Percentiles rank a stretch among this genome's conserved stretches.
phyloP scores from a whole-genome alignment of 2,329 filamentous ascomycete genomes.

The Aspergillus ochraceus region DNA sequence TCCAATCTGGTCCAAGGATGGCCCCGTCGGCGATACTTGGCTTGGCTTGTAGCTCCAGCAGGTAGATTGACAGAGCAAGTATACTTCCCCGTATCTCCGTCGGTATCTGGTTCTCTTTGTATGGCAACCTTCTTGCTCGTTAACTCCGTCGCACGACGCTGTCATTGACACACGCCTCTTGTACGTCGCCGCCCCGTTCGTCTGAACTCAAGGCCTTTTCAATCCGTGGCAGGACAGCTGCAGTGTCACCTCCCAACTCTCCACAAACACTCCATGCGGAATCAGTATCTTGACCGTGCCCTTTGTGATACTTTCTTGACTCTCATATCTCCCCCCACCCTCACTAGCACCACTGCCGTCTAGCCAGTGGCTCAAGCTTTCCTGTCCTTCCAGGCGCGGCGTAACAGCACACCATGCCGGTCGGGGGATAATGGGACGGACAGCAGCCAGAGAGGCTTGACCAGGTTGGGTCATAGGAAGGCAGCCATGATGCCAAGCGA shows the following conservation, averaged over 20 bases:
- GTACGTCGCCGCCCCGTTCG: not conserved
- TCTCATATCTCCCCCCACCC: not conserved
- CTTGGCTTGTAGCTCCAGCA: not conserved
- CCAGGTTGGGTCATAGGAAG: not conserved
- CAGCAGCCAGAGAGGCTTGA: not conserved
- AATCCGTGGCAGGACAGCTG: not conserved
- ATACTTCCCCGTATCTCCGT: not conserved
- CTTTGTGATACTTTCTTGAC: not conserved
- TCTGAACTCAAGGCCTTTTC: not conserved
- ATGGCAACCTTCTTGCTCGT: not conserved
- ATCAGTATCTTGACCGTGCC: not conserved
- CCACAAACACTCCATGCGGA: not conserved
- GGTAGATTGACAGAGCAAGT: not conserved
- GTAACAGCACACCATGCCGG: constrained; percentile 1
- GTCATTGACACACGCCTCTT: not conserved
- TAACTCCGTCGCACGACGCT: not conserved
- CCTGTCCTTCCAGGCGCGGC: not conserved
- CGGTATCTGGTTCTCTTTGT: not conserved
- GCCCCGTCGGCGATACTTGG: not conserved
- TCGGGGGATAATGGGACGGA: constrained; percentile 3
- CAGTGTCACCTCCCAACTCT: not conserved
- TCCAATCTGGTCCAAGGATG: not conserved
- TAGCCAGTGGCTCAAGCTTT: constrained; percentile 5
- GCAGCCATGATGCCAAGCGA: constrained; percentile 4
- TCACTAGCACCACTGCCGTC: not conserved